Base-by-base conservation (phyloP, 2,329 filamentous ascomycete genomes). In the Aspergillus intermedius region DNA sequence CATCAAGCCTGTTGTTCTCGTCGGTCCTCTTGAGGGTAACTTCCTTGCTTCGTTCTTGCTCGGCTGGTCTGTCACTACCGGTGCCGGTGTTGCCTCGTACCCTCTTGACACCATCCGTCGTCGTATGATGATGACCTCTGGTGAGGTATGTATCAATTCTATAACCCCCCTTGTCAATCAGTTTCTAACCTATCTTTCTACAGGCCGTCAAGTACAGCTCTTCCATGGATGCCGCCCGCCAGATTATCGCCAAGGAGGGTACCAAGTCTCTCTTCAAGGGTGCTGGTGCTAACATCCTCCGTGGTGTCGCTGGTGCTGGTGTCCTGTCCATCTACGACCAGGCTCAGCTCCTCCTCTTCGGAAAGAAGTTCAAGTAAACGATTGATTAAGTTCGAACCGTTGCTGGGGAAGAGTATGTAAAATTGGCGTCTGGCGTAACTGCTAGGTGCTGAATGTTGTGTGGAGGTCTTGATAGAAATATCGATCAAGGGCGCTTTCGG, bases 231-330 rank as follows among this genome's bases (percentile, higher is more conserved):
- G 93, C 93, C 73, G 91, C 84, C 77, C 82, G 82, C 77, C 89
- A 97, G 86, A 98, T 98, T 73, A 76, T 97, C 71, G 91, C 91
- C 80, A 88, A 75, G 80, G 93, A 97, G 83, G 93, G 93, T 84
- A 80, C 94, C 78, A 88, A 84, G 81, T 98, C 93, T 70, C 91
- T 98, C 78, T 98, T 98, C 91, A 98, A 98, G 89, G 93, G 93
- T 91, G 93, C 93, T 74, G 93, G 93, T 89, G 93, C 93, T 85
- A 98, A 98, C 89, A 98, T 98, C 74, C 93, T 98, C 81, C 93
- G 93, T 95, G 94, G 93, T 96, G 93, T 98, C 73, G 93, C 93
- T 73, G 94, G 93, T 89, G 93, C 93, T 81, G 93, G 93, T 98
- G 93, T 98, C 74, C 84, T 98, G 75, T 98, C 93, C 77, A 96